phyloP scores from a whole-genome alignment of 768 basidiomycete species.

The Rubroboletus satanas region DNA sequence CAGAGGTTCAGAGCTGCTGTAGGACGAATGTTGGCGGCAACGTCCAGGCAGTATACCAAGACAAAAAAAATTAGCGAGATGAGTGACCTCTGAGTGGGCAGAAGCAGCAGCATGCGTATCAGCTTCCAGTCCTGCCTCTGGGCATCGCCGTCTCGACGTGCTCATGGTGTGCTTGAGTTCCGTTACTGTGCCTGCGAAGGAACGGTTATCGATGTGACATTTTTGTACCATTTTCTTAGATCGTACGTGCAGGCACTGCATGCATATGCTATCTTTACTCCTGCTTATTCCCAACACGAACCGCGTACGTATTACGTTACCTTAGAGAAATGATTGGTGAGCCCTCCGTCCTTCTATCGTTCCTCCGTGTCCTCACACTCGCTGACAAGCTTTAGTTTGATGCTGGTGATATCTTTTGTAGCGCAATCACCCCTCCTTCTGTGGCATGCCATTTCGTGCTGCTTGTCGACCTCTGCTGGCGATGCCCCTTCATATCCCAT shows the following conservation, averaged over 20 bases:
- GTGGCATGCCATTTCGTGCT: slow-evolving; percentile 8
- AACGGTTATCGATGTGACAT: slow-evolving; percentile 12
- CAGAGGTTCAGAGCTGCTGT: not conserved
- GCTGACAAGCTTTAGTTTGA: slow-evolving; percentile 21
- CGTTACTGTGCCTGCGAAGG: slow-evolving; percentile 14
- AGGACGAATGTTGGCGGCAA: slow-evolving; percentile 3
- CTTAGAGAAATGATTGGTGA: slow-evolving; percentile 14
- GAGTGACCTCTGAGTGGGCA: slow-evolving; percentile 28
- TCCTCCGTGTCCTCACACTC: not conserved
- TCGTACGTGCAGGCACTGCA: slow-evolving; percentile 19
- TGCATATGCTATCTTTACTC: slow-evolving; percentile 22
- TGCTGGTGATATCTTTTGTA: not conserved
- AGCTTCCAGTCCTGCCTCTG: slow-evolving; percentile 25
- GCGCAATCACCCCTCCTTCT: slow-evolving; percentile 1
- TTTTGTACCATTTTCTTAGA: slow-evolving; percentile 12
- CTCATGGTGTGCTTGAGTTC: slow-evolving; percentile 5
- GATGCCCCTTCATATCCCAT: slow-evolving; percentile 22
- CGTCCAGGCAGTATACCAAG: slow-evolving; percentile 13
- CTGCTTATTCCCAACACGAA: slow-evolving; percentile 16
- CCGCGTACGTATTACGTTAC: slow-evolving; percentile 21
- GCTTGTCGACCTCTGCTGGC: slow-evolving; percentile 7
- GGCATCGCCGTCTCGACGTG: slow-evolving; percentile 21
- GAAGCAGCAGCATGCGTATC: slow-evolving; percentile 25
- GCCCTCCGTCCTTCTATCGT: slow-evolving; percentile 13
- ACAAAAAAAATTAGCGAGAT: slow-evolving; percentile 21